phyloP scores from a whole-genome alignment of 352 stramenopile species.

The Globisporangium heterothallicum region DNA sequence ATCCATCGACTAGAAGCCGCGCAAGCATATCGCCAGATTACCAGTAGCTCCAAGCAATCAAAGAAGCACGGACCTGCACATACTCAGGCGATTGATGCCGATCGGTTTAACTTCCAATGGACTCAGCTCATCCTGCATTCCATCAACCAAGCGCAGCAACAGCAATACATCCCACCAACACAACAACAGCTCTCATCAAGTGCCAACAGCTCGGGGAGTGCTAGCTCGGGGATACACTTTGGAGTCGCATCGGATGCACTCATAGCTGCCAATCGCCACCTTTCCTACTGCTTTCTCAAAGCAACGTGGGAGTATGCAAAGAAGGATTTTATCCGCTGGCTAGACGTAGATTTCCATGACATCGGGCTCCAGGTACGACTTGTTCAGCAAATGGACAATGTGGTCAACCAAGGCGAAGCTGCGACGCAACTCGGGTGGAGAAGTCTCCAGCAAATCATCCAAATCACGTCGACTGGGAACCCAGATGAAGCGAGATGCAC shows the following conservation, averaged over 20 bases:
- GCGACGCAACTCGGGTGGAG: conserved; percentile 18
- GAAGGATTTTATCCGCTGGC: conserved; percentile 29
- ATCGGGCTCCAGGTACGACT: conserved; percentile 38
- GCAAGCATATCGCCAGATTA: conserved; percentile 29
- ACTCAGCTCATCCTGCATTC: conserved; percentile 22
- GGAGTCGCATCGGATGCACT: conserved; percentile 27
- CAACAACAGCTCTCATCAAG: conserved; percentile 1
- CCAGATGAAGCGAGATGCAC: neutral
- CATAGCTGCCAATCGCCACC: conserved; percentile 17
- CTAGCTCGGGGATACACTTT: conserved; percentile 23
- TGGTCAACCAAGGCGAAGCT: conserved; percentile 8
- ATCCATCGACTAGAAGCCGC: conserved; percentile 25
- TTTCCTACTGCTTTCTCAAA: conserved; percentile 30
- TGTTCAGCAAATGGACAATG: conserved; percentile 40
- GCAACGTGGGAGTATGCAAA: conserved; percentile 41
- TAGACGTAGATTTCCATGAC: conserved; percentile 34
- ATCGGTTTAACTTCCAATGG: conserved; percentile 27
- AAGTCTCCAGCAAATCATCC: conserved; percentile 35
- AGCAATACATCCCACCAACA: conserved; percentile 15
- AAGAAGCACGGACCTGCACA: neutral
- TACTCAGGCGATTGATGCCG: conserved; percentile 7
- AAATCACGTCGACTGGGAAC: conserved; percentile 23
- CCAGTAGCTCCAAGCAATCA: conserved; percentile 7
- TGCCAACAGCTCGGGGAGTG: neutral
- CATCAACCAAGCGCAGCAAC: conserved; percentile 34